Evolutionary conservation across 495 filamentous ascomycete species (phyloP), one percentile per base, ranked within the genome.

Genomic region (Talaromyces ruber): DNA sequence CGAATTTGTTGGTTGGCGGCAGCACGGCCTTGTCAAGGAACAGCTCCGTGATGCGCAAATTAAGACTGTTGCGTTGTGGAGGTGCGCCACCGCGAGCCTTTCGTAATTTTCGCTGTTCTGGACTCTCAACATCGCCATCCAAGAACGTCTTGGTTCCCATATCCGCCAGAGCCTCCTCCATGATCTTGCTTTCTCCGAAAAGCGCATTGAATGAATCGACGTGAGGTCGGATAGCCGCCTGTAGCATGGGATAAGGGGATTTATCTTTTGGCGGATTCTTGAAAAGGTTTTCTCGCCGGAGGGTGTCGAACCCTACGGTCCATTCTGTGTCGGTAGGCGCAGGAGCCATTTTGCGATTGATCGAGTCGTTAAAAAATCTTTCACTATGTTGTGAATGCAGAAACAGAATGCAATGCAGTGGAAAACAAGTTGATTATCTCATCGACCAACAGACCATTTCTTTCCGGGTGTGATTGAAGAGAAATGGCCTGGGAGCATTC

Each of bases 171-270:
- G 83, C 91, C 24, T 86, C 84, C 57, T 90, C 86, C 50, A 98
- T 74, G 25, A 96, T 81, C 65, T 82, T 81, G 64, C 76, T 81
- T 67, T 76, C 77, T 14, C 86, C 86, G 68, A 97, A 92, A 43
- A 97, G 77, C n/a, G 89, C 88, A 79, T 98, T 96, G 85, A 97
- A 98, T 8, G 94, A 93, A 64, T 97, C 86, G 70, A 97, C 86
- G 72, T 98, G 94, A 32, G 94, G 94, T 62, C 87, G 80, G 63
- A 97, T 85, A 2, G 93, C 90, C 45, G 82, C 84, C 54, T 90
- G 87, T 52, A 98, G 82, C 12, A 89, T 83, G 3, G 94, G 94
- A 71, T 94, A 98, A 58, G 94, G 91, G 14, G 92, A 88, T 54
- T 83, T 85, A 67, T 97, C 92, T 67, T 82, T 87, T 1, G 94